Base-by-base conservation (phyloP, 306 rosid species). In the Gastrolobium bilobum region DNA sequence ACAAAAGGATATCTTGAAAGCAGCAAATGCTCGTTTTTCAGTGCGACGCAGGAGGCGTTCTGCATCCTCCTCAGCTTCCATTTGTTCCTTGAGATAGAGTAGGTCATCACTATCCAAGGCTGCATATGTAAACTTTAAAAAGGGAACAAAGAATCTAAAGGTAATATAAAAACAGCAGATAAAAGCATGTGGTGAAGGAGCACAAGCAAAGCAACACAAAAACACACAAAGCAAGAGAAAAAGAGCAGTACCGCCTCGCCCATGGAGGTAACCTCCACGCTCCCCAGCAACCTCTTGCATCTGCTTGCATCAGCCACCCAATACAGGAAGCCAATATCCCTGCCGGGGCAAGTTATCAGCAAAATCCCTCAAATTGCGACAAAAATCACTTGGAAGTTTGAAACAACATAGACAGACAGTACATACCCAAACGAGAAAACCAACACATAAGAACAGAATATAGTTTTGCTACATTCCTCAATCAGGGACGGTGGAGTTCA, bases 261-360 rank as follows among this genome's bases (percentile, higher is more conserved):
- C 99, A 76, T 94, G 99, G 83, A 95, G 97, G 83, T 92, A 95
- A 68, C 99, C 99, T 69, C 99, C 99, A 75, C 99, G 94, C 84
- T 92, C 99, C 82, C 99, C 99, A 60, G 99, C 97, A 85, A 95
- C 99, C 85, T 95, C 99, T 87, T 95, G 99, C 99, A 95, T 95
- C 97, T 95, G 98, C 86, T 83, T 83, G 85, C 81, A 88, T 92
- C 85, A 90, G 58, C 85, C 87, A 74, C 86, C 94, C 97, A 67
- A 77, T 82, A 87, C 87, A 86, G 87, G 85, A 92, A 82, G 93
- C 97, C 97, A 91, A 84, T 44, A 84, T 94, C 99, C 99, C 99
- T 94, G 97, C 90, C 97, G 73, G 99, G 99, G 92, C 97, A 87
- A 68, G 99, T 94, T 94, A 92, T 92, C 92, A 94, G 99, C 83